Evolutionary conservation across 306 rosid species (phyloP).

Genomic region (Dalbergia cochinchinensis): DNA sequence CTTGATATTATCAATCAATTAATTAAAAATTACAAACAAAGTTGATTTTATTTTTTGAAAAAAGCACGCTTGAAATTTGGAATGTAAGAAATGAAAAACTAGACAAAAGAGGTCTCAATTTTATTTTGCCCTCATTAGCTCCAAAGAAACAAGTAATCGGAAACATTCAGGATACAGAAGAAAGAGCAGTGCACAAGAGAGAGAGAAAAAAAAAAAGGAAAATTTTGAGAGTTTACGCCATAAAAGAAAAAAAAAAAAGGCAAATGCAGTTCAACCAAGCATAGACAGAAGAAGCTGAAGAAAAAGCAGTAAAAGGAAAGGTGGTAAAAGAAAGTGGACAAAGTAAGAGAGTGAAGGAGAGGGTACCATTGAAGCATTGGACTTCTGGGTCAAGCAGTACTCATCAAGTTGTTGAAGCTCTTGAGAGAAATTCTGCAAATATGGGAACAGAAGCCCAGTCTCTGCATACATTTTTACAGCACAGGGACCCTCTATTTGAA

Average conservation of each 20-base stretch:
- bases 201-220: not conserved
- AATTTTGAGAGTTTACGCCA: slow-evolving; percentile 1
- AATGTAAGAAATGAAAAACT: not conserved
- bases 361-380: slow-evolving; percentile 73
- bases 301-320: not conserved
- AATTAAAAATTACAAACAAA: slow-evolving; percentile 6
- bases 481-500: slow-evolving; percentile 7
- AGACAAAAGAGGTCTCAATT: slow-evolving; percentile 5
- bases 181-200: not conserved
- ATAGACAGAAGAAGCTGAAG: slow-evolving; percentile 28
- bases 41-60: not conserved
- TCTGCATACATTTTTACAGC: slow-evolving; percentile 79
- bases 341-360: slow-evolving; percentile 6
- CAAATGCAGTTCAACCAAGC: slow-evolving; percentile 58
- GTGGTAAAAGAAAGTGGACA: slow-evolving; percentile 3
- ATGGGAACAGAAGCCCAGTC: slow-evolving; percentile 74
- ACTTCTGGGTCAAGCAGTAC: slow-evolving; percentile 71
- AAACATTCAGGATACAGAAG: slow-evolving; percentile 14
- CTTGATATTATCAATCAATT: slow-evolving; percentile 35
- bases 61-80: not conserved
- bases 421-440: slow-evolving; percentile 69
- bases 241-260: slow-evolving; percentile 32
- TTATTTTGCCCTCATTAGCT: slow-evolving; percentile 42
- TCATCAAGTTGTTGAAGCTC: slow-evolving; percentile 85
- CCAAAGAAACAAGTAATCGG: slow-evolving; percentile 4